Conservation (phyloP, 2,329 filamentous ascomycete genomes). For the Cercospora janseana region DNA sequence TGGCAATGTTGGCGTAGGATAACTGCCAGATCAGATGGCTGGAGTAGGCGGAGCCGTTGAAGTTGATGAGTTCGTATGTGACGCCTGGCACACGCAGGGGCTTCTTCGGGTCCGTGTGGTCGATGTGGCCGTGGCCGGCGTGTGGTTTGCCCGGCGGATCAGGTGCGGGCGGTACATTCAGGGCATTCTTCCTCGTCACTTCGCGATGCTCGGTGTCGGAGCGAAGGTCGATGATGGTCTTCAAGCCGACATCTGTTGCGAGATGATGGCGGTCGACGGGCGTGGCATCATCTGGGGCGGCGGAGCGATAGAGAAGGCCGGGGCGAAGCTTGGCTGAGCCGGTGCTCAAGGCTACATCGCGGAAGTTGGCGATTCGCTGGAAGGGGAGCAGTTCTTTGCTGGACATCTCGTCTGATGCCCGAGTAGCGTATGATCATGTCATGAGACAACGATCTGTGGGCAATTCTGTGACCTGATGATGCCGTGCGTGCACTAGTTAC, state of each 20-base stretch:
- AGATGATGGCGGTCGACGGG: constrained; percentile 61
- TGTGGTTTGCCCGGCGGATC: constrained; percentile 21
- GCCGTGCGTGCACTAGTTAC: neutral
- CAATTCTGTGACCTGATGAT: neutral
- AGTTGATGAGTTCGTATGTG: constrained; percentile 64
- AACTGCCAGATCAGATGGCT: constrained; percentile 65
- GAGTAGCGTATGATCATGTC: too few species aligned
- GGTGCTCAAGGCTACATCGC: constrained; percentile 67
- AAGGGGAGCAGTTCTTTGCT: constrained; percentile 35
- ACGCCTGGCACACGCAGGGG: constrained; percentile 60
- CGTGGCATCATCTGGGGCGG: constrained; percentile 65
- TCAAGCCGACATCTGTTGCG: constrained; percentile 60
- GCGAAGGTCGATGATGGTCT: constrained; percentile 74
- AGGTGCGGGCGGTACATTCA: constrained; percentile 47
- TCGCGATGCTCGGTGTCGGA: constrained; percentile 58
- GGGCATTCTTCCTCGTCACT: constrained; percentile 56
- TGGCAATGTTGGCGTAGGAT: constrained; percentile 64
- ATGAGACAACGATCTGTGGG: too few species aligned
- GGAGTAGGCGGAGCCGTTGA: constrained; percentile 72
- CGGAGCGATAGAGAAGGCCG: constrained; percentile 32
- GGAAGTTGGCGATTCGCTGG: constrained; percentile 68
- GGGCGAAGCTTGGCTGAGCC: constrained; percentile 44
- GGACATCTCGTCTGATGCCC: neutral
- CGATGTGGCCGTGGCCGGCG: neutral
- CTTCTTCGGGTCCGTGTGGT: constrained; percentile 44